A percentile compares a stretch with the other conserved stretches of the same genome.
Evolutionary conservation across 2,329 filamentous ascomycete genomes (phyloP).

Genomic region (Diaporthe destruens): DNA sequence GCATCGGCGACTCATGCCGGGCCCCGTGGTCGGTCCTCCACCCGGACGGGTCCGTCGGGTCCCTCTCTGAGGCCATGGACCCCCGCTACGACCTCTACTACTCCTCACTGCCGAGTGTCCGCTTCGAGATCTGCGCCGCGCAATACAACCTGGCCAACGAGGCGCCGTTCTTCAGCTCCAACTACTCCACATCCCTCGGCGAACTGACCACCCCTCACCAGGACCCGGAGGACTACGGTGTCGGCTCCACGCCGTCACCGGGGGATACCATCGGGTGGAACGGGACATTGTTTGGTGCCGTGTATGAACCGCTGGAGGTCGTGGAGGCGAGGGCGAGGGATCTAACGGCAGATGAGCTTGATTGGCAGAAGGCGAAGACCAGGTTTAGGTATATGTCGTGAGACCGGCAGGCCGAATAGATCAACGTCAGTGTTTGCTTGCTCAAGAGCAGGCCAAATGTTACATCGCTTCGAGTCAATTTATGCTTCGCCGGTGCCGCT

Average conservation of each 20-base stretch:
- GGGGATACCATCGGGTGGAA: slow-evolving; percentile 40
- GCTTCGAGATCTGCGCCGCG: slow-evolving; percentile 33
- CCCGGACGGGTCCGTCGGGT: slow-evolving; percentile 64
- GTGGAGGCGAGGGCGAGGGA: slow-evolving; percentile 40
- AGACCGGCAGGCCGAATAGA: not conserved
- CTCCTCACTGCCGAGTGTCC: slow-evolving; percentile 39
- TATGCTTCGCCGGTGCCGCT: not conserved
- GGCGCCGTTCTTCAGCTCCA: slow-evolving; percentile 40
- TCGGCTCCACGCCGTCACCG: not conserved
- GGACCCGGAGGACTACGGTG: slow-evolving; percentile 37
- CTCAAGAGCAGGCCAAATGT: not conserved
- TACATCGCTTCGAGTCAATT: not conserved
- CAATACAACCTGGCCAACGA: slow-evolving; percentile 41
- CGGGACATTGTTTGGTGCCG: slow-evolving; percentile 32
- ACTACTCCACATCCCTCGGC: slow-evolving; percentile 38
- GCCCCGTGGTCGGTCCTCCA: slow-evolving; percentile 71
- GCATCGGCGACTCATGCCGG: slow-evolving; percentile 65
- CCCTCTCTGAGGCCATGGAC: slow-evolving; percentile 63
- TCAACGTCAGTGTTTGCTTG: not conserved
- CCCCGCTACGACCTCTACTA: slow-evolving; percentile 66
- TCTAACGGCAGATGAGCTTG: slow-evolving; percentile 34
- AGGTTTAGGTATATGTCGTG: slow-evolving; percentile 36
- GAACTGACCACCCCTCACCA: slow-evolving; percentile 39
- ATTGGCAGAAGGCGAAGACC: slow-evolving; percentile 13
- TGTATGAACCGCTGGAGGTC: slow-evolving; percentile 34